Conservation (phyloP, 2,329 filamentous ascomycete genomes). For the Colletotrichum lupini region DNA sequence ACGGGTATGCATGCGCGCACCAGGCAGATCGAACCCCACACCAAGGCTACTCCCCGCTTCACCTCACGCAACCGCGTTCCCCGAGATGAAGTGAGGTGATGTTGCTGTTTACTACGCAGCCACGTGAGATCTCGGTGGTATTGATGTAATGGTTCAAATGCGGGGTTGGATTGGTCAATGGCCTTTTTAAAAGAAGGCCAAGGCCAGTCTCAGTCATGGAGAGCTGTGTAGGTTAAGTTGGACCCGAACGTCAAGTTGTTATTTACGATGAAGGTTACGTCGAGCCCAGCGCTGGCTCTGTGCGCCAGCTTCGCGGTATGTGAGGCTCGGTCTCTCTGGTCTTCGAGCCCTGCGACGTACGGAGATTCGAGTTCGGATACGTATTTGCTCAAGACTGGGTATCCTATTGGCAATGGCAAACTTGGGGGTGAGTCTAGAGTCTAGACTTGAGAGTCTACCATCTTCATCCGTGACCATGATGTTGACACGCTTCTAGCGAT, state of each 20-base stretch:
- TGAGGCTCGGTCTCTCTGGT: conserved; percentile 26
- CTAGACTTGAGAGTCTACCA: neutral
- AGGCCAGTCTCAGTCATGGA: neutral
- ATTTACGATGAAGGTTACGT: neutral
- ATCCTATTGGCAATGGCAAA: conserved; percentile 61
- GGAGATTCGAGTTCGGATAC: conserved; percentile 12
- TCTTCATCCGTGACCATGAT: no score
- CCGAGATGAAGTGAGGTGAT: neutral
- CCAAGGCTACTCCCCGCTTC: neutral
- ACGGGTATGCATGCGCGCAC: neutral
- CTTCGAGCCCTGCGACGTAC: conserved; percentile 17
- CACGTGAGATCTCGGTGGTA: neutral
- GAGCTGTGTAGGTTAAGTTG: neutral
- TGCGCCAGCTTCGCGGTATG: neutral
- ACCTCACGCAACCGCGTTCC: neutral
- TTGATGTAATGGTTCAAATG: neutral
- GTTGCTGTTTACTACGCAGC: neutral
- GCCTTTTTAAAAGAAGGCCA: neutral
- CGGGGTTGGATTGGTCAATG: neutral
- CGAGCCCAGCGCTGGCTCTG: neutral
- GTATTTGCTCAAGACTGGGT: conserved; percentile 47
- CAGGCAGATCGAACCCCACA: neutral
- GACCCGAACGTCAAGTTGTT: no score
- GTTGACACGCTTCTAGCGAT: conserved; percentile 44
- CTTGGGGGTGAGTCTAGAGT: conserved; percentile 49